Percentiles rank a stretch among this genome's conserved stretches.
Conservation (phyloP, 768 basidiomycete species). For the Leccinum rimulosum region DNA sequence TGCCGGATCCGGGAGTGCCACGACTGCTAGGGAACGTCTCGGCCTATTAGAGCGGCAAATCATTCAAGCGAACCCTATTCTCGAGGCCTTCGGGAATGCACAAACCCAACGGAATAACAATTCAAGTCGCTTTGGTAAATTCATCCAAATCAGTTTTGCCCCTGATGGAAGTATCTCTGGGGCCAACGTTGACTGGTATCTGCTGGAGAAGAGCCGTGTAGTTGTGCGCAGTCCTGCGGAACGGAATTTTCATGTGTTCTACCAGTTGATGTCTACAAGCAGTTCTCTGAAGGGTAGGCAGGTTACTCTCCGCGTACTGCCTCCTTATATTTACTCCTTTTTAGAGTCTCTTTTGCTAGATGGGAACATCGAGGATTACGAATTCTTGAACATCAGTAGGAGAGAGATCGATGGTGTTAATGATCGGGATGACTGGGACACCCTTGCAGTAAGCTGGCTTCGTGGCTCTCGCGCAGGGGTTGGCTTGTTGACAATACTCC, state of each 20-base stretch:
- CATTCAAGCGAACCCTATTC: constrained; percentile 93
- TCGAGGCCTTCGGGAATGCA: constrained; percentile 98
- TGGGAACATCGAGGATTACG: constrained; percentile 76
- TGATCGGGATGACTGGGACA: constrained; percentile 84
- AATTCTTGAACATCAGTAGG: constrained; percentile 87
- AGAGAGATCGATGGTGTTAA: constrained; percentile 94
- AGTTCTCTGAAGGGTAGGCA: constrained; percentile 63
- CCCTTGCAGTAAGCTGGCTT: constrained; percentile 54
- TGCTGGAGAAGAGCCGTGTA: constrained; percentile 96
- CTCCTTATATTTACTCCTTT: constrained; percentile 11
- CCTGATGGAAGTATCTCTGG: constrained; percentile 94
- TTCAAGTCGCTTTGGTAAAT: constrained; percentile 98
- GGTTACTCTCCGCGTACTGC: neutral
- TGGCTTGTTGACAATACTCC: constrained; percentile 5
- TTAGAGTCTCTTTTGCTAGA: constrained; percentile 73
- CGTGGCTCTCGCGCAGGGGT: neutral
- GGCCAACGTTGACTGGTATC: constrained; percentile 98
- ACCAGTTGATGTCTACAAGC: constrained; percentile 84
- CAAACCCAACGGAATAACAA: constrained; percentile 99
- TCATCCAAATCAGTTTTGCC: constrained; percentile 92
- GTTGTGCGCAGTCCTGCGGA: constrained; percentile 86
- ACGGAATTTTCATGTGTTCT: constrained; percentile 95
- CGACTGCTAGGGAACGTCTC: constrained; percentile 69
- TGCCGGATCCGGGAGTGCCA: constrained; percentile 40
- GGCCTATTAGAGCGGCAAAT: constrained; percentile 95